Conservation (phyloP, 2,329 filamentous ascomycete genomes). For the Allantophomopsis cytisporea region DNA sequence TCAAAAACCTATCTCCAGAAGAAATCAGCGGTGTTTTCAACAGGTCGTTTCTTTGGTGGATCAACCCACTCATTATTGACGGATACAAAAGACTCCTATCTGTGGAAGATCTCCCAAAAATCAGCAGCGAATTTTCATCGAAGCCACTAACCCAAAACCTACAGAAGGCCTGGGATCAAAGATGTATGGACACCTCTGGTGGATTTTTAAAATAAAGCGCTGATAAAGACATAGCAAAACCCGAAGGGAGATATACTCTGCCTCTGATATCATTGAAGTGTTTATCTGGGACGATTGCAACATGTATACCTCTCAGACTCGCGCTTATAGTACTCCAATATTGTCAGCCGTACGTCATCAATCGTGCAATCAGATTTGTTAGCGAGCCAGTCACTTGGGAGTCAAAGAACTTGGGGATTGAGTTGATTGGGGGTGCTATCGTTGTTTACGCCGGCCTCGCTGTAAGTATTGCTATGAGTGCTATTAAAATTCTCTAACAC, state of each 20-base stretch:
- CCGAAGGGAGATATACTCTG: not conserved
- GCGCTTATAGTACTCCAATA: slow-evolving; percentile 6
- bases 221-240: too few species aligned
- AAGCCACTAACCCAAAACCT: too few species aligned
- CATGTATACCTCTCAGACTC: slow-evolving; percentile 1
- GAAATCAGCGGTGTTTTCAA: slow-evolving; percentile 3
- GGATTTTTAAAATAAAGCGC: too few species aligned
- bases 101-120: slow-evolving; percentile 2
- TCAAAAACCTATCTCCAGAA: not conserved
- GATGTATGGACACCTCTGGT: too few species aligned
- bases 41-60: slow-evolving; percentile 2
- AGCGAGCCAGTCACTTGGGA: slow-evolving; percentile 1
- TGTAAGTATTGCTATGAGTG: slow-evolving; percentile 3
- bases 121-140: too few species aligned
- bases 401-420: slow-evolving; percentile 9
- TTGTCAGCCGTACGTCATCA: slow-evolving; percentile 9
- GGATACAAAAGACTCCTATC: slow-evolving; percentile 1
- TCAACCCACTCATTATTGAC: slow-evolving; percentile 2
- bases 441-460: slow-evolving; percentile 13
- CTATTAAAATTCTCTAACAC: too few species aligned
- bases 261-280: not conserved
- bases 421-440: slow-evolving; percentile 13
- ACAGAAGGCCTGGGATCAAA: too few species aligned
- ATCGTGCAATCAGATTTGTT: slow-evolving; percentile 2
- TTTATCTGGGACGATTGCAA: not conserved